These are phyloP conservation scores for Monilinia vaccinii-corymbosi DNA, from an alignment of 2,329 filamentous ascomycete genomes.

Conservation along the genomic window DNA sequence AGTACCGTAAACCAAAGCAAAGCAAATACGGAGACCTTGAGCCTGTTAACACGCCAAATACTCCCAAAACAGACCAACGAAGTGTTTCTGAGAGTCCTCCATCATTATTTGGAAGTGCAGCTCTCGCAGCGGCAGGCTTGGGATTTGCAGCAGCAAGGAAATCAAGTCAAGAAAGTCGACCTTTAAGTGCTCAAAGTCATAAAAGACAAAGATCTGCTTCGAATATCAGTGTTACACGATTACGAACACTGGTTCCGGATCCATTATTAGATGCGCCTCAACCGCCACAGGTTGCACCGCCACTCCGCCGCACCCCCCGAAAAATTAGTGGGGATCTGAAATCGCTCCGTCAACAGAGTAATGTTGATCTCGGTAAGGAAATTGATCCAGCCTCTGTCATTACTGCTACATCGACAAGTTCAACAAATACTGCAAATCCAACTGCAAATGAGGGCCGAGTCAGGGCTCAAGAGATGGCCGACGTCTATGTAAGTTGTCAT, in stretches of 20 bases:
- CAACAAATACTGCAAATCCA: slow-evolving; percentile 55
- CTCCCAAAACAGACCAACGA: slow-evolving; percentile 21
- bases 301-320: slow-evolving; percentile 59
- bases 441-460: slow-evolving; percentile 81
- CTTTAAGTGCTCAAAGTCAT: slow-evolving; percentile 21
- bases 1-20: slow-evolving; percentile 19
- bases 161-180: slow-evolving; percentile 26
- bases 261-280: slow-evolving; percentile 12
- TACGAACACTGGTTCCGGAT: slow-evolving; percentile 27
- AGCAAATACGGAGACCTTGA: slow-evolving; percentile 24
- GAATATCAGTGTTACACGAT: slow-evolving; percentile 24
- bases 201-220: slow-evolving; percentile 22
- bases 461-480: slow-evolving; percentile 77
- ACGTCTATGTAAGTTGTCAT: slow-evolving; percentile 74
- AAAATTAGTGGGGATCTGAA: slow-evolving; percentile 69
- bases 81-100: slow-evolving; percentile 15
- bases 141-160: slow-evolving; percentile 27
- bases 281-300: slow-evolving; percentile 49
- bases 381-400: slow-evolving; percentile 38
- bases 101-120: slow-evolving; percentile 20
- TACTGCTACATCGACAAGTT: slow-evolving; percentile 26
- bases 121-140: slow-evolving; percentile 21
- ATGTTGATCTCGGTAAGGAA: slow-evolving; percentile 32
- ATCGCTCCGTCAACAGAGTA: slow-evolving; percentile 50
- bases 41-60: slow-evolving; percentile 15